phyloP scores from a whole-genome alignment of 2,329 filamentous ascomycete species.

The Thermothelomyces thermophilus region DNA sequence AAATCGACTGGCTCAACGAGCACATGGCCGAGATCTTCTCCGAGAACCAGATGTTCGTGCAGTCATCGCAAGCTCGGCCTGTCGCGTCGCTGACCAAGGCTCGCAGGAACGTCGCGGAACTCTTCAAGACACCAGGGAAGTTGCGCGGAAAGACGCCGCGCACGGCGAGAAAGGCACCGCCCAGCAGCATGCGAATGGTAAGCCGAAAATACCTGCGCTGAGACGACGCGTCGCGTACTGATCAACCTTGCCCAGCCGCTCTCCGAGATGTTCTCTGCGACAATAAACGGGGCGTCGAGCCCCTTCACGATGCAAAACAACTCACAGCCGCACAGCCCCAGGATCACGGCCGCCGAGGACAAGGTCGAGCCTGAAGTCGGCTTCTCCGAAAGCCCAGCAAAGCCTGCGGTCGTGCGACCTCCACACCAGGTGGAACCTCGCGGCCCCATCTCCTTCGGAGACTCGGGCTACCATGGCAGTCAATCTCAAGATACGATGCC shows the following conservation, averaged over 20 bases:
- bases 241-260: constrained; percentile 41
- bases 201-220: too few relatives aligned
- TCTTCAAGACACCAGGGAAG: constrained; percentile 92
- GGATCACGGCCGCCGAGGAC: constrained; percentile 55
- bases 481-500: constrained; percentile 50
- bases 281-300: constrained; percentile 47
- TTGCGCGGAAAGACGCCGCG: constrained; percentile 74
- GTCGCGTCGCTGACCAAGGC: constrained; percentile 12
- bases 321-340: constrained; percentile 47
- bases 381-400: constrained; percentile 30
- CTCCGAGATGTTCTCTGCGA: constrained; percentile 52
- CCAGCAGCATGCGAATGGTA: constrained; percentile 57
- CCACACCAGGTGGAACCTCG: constrained; percentile 23
- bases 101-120: constrained; percentile 75
- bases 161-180: constrained; percentile 56
- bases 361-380: constrained; percentile 27
- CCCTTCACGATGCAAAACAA: constrained; percentile 45
- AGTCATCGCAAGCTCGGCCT: neutral
- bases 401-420: constrained; percentile 31
- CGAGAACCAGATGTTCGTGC: constrained; percentile 71
- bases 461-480: constrained; percentile 69
- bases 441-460: constrained; percentile 37
- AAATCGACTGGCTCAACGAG: constrained; percentile 97
- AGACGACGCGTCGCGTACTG: constrained; percentile 12
- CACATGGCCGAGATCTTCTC: constrained; percentile 95